These are phyloP conservation scores for Euphorbia celastroides DNA, from an alignment of 441 rosid species.

Conservation along the genomic window DNA sequence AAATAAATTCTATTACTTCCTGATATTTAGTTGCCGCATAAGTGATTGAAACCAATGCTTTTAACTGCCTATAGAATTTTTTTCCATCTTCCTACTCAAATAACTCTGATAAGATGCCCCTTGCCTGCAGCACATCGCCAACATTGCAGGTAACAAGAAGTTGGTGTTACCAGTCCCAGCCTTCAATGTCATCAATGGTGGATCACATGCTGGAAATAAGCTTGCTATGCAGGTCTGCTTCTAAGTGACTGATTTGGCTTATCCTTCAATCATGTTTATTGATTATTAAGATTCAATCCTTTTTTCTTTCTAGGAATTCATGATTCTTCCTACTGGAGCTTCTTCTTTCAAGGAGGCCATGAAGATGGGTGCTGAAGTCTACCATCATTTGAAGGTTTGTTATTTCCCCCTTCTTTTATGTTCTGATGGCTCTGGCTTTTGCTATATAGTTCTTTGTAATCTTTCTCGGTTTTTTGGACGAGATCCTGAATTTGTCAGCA, in stretches of 20 bases:
- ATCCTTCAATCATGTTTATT: background rate
- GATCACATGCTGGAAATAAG: constrained; percentile 98
- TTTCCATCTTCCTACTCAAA: background rate
- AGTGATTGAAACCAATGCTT: background rate
- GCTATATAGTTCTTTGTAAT: background rate
- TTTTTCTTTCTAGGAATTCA: constrained; percentile 60
- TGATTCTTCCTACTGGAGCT: constrained; percentile 93
- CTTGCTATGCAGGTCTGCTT: constrained; percentile 84
- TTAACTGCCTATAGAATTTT: background rate
- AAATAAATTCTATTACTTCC: background rate
- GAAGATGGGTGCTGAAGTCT: constrained; percentile 97
- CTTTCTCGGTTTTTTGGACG: background rate
- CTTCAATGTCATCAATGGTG: constrained; percentile 96
- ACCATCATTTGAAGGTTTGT: constrained; percentile 81
- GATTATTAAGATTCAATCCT: constrained; percentile 7
- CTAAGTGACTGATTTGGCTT: constrained; percentile 4
- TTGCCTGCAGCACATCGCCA: constrained; percentile 80
- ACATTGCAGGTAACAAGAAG: constrained; percentile 79
- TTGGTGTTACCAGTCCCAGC: constrained; percentile 97
- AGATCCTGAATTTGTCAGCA: background rate
- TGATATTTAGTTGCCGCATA: background rate
- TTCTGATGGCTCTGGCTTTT: background rate
- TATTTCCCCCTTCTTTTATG: background rate
- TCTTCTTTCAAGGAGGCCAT: constrained; percentile 87
- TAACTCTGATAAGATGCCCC: constrained; percentile 12